These are phyloP conservation scores for Thermochaetoides thermophila DNA, from an alignment of 495 filamentous ascomycete genomes.

Conservation along the genomic window DNA sequence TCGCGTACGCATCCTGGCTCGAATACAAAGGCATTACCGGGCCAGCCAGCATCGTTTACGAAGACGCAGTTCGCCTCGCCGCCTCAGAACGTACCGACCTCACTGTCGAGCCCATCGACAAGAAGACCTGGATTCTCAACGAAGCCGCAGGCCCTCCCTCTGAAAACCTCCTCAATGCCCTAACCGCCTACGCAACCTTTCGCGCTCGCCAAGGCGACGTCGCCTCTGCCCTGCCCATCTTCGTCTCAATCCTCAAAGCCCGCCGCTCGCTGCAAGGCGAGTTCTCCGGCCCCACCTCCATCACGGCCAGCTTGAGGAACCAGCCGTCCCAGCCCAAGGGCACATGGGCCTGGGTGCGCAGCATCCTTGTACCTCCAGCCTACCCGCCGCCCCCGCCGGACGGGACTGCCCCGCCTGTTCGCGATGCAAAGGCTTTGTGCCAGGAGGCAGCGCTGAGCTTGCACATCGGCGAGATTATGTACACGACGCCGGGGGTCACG, in stretches of 20 bases:
- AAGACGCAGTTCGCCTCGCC: conserved; percentile 18
- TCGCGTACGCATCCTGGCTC: conserved; percentile 71
- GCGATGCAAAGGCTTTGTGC: conserved; percentile 48
- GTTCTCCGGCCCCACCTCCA: background rate
- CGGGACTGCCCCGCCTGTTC: conserved; percentile 48
- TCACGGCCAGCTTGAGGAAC: conserved; percentile 2
- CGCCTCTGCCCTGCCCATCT: conserved; percentile 59
- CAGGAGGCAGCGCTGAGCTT: conserved; percentile 74
- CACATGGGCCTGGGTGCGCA: conserved; percentile 12
- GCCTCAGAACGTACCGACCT: conserved; percentile 14
- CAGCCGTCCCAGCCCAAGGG: background rate
- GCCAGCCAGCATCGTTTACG: conserved; percentile 15
- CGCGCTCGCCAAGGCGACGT: conserved; percentile 51
- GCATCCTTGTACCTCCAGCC: conserved; percentile 33
- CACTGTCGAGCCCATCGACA: conserved; percentile 38
- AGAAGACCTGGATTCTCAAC: conserved; percentile 44
- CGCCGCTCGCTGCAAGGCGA: conserved; percentile 37
- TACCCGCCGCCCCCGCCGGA: conserved; percentile 52
- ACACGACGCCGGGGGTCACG: too few species aligned
- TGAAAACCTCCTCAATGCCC: conserved; percentile 54
- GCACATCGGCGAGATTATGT: conserved; percentile 90
- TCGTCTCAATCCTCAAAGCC: conserved; percentile 70
- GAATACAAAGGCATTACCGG: conserved; percentile 50
- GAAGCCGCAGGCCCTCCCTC: conserved; percentile 39
- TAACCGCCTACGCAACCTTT: conserved; percentile 65